Conservation (phyloP, 1,139 yeast species). For the Hansenula sp. region DNA sequence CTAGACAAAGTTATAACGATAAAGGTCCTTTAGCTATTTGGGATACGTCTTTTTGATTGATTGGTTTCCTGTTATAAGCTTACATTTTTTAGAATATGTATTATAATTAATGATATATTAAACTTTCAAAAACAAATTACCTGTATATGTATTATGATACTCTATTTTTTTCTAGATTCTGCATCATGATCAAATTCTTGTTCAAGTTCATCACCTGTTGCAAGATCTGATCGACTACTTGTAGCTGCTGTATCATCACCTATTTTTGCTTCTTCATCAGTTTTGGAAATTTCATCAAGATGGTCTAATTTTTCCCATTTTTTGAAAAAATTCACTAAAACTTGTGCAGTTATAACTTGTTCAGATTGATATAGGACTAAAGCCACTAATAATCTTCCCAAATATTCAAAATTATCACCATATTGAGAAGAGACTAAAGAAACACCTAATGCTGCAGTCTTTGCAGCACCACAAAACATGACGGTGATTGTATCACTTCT, state of each 20-base stretch:
- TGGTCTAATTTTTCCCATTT: slow-evolving; percentile 52
- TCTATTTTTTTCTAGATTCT: not conserved
- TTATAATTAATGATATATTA: not conserved
- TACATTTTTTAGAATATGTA: not conserved
- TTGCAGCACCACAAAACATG: slow-evolving; percentile 88
- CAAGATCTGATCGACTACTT: not conserved
- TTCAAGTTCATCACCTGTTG: not conserved
- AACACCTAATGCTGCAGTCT: slow-evolving; percentile 89
- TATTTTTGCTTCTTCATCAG: slow-evolving; percentile 17
- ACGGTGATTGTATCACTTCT: slow-evolving; percentile 72
- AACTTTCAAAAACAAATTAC: too few species aligned
- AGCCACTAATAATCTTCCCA: slow-evolving; percentile 76
- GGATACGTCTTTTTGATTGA: slow-evolving; percentile 35
- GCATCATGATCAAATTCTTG: not conserved
- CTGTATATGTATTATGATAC: too few species aligned
- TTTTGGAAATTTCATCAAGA: slow-evolving; percentile 8
- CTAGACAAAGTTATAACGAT: slow-evolving; percentile 70
- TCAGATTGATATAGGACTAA: slow-evolving; percentile 82
- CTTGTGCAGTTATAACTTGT: slow-evolving; percentile 75
- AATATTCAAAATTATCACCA: slow-evolving; percentile 52
- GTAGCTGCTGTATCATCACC: not conserved
- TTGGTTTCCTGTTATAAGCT: not conserved
- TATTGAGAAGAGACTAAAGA: slow-evolving; percentile 78
- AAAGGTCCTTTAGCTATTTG: slow-evolving; percentile 67
- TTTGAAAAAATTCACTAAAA: slow-evolving; percentile 59